Evolutionary conservation across 2,329 filamentous ascomycete genomes (phyloP), one percentile per base, ranked within the genome.

Genomic region (Trichoderma gracile): DNA sequence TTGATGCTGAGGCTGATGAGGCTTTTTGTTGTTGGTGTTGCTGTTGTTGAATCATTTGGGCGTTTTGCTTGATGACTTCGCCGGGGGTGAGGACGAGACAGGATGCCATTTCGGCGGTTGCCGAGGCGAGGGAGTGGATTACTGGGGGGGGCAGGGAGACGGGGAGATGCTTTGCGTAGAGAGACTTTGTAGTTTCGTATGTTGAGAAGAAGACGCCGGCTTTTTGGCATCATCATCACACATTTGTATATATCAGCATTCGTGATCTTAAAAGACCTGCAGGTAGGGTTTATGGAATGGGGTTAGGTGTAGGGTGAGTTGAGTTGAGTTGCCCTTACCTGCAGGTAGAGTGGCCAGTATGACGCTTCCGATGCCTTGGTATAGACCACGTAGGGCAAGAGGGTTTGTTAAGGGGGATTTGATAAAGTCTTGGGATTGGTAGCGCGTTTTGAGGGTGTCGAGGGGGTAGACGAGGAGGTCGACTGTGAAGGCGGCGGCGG

Each of bases 21-120:
- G n/a, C n/a, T 27, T 27, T 27, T 30, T 9, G 9, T 30, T 9
- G 10, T 38, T 38, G 12, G 12, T 38, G 33, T 38, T 38, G 33
- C 14, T 38, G 33, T 53, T 42, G 17, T 38, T 72, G 80, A 0
- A 95, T 81, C 84, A 97, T 93, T 76, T 97, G 93, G 0, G 93
- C 92, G 76, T 97, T 97, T 74, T 96, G 93, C 78, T 97, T 97
- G 68, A 97, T 86, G 8, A 96, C 91, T 75, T 97, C 93, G 15
- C 92, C 92, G 0, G 93, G 93, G 0, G 93, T 94, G 42, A 97
- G 84, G 66, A 97, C 91, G 21, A 92, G 82, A 73, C 93, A 97
- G 5, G 92, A 93, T 3, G 92, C 90, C 69, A 93, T 84, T 77
- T 97, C 93, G 1, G 89, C 93, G 17, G 86, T 78, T 2, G 87